Conservation (phyloP, 1,139 yeast genomes). For the Kluyveromyces marxianus region DNA sequence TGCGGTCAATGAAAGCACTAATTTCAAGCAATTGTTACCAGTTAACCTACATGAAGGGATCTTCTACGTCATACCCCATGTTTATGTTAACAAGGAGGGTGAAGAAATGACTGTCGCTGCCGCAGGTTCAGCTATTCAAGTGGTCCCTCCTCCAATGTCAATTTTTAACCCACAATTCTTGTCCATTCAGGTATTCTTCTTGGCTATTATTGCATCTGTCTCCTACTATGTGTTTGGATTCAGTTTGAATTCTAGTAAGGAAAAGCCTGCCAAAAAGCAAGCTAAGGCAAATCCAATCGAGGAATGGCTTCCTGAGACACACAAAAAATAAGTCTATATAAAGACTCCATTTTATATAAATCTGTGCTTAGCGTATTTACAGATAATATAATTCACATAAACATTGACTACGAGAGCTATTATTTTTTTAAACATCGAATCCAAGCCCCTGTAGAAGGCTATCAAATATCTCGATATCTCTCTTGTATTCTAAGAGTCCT, state of each 20-base stretch:
- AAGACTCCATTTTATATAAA: neutral
- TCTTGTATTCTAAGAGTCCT: conserved; percentile 17
- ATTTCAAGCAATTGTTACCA: conserved; percentile 47
- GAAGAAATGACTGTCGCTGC: conserved; percentile 52
- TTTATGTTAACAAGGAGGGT: conserved; percentile 47
- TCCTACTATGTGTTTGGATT: conserved; percentile 40
- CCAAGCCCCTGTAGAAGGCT: conserved; percentile 11
- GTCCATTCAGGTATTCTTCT: conserved; percentile 49
- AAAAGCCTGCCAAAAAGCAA: conserved; percentile 16
- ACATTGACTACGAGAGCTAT: too few relatives aligned
- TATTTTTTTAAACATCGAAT: conserved; percentile 2
- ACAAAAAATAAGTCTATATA: conserved; percentile 26
- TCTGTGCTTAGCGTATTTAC: conserved; percentile 4
- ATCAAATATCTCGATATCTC: conserved; percentile 16
- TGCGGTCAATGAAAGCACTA: conserved; percentile 41
- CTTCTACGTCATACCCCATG: conserved; percentile 54
- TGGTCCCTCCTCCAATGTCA: conserved; percentile 63
- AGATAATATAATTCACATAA: too few relatives aligned
- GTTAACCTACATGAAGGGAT: conserved; percentile 51
- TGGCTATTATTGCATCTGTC: conserved; percentile 42
- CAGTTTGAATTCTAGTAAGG: conserved; percentile 32
- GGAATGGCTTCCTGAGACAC: conserved; percentile 54
- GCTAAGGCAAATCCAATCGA: conserved; percentile 36
- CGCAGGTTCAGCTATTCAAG: conserved; percentile 48
- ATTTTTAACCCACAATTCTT: conserved; percentile 67